These are phyloP conservation scores for Diaporthe citriasiana DNA, from an alignment of 2,329 filamentous ascomycete species.

Conservation along the genomic window DNA sequence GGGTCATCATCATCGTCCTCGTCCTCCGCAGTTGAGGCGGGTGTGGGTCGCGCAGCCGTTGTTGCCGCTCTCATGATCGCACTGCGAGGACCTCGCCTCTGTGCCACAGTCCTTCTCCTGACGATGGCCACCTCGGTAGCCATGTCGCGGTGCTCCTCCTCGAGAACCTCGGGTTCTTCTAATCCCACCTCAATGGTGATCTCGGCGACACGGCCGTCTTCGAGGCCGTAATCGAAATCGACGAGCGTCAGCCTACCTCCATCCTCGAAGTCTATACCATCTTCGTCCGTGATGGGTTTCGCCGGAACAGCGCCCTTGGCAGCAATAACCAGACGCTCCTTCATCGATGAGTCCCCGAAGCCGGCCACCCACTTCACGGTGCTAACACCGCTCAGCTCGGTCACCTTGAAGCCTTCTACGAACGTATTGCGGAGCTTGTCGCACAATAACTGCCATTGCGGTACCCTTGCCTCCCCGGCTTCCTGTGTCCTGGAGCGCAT, in stretches of 20 bases:
- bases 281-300: constrained; percentile 74
- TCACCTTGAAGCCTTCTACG: constrained; percentile 75
- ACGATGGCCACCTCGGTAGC: constrained; percentile 85
- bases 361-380: constrained; percentile 80
- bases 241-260: constrained; percentile 80
- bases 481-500: constrained; percentile 57
- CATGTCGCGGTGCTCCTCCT: constrained; percentile 81
- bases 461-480: constrained; percentile 57
- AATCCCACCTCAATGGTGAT: constrained; percentile 82
- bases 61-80: constrained; percentile 66
- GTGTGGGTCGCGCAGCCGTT: constrained; percentile 54
- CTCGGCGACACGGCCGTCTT: constrained; percentile 68
- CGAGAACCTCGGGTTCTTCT: constrained; percentile 76
- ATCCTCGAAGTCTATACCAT: constrained; percentile 79
- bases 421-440: constrained; percentile 80
- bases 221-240: constrained; percentile 77
- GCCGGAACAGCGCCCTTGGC: constrained; percentile 77
- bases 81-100: constrained; percentile 65
- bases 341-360: constrained; percentile 61
- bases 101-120: constrained; percentile 78
- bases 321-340: constrained; percentile 76
- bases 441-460: constrained; percentile 78
- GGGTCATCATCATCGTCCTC: constrained; percentile 64
- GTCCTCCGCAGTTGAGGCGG: constrained; percentile 46
- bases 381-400: constrained; percentile 75